Conservation (phyloP, 768 basidiomycete genomes). For the Gloeopeniophorella convolvens region DNA sequence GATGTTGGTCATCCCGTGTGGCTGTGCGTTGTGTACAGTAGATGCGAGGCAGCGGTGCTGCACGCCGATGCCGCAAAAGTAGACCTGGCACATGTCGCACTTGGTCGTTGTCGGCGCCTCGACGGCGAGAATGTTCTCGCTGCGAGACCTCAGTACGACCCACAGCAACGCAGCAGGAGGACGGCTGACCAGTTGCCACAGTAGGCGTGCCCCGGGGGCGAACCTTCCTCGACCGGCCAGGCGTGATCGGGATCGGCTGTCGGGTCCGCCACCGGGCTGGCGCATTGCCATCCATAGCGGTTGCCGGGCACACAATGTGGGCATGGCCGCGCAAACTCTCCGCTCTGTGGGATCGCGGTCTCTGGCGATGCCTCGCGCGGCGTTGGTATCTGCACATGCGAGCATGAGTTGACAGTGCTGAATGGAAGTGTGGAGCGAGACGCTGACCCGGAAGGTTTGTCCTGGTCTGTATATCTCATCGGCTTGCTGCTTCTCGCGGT, state of each 20-base stretch:
- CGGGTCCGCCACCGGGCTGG: constrained; percentile 74
- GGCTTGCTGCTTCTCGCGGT: constrained; percentile 70
- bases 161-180: background rate
- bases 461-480: constrained; percentile 72
- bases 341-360: constrained; percentile 56
- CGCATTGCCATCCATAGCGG: constrained; percentile 72
- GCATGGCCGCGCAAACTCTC: constrained; percentile 69
- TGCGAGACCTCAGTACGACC: constrained; percentile 24
- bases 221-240: constrained; percentile 71
- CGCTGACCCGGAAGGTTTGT: constrained; percentile 52
- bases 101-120: constrained; percentile 71
- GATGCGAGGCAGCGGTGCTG: constrained; percentile 65
- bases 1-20: constrained; percentile 59
- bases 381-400: constrained; percentile 52
- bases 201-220: constrained; percentile 71
- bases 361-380: constrained; percentile 75
- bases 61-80: constrained; percentile 76
- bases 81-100: constrained; percentile 79
- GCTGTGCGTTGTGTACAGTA: constrained; percentile 52
- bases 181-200: constrained; percentile 74
- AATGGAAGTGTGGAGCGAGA: constrained; percentile 14
- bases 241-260: constrained; percentile 59
- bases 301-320: constrained; percentile 71
- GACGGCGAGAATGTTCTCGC: constrained; percentile 69
- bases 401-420: background rate